A percentile compares a stretch with the other conserved stretches of the same genome.
Evolutionary conservation across 306 rosid species (phyloP).

Genomic region (Sechiopsis laciniata): DNA sequence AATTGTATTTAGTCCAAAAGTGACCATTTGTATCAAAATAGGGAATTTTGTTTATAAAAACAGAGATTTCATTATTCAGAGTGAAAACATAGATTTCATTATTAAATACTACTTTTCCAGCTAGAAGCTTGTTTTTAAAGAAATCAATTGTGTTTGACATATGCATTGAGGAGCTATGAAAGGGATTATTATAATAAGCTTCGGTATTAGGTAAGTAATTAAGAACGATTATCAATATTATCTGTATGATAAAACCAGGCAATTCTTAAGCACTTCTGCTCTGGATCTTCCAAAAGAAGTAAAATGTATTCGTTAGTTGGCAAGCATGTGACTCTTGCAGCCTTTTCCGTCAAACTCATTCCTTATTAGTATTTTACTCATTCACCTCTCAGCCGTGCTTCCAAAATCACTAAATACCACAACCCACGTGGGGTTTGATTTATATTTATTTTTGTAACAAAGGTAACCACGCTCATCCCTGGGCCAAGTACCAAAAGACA

Average conservation of each 20-base stretch:
- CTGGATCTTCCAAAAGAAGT: constrained; percentile 16
- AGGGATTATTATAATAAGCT: not conserved
- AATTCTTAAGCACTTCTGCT: constrained; percentile 13
- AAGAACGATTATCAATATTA: constrained; percentile 8
- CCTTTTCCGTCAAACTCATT: constrained; percentile 38
- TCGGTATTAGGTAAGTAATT: constrained; percentile 15
- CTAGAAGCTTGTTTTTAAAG: constrained; percentile 15
- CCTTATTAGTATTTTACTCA: constrained; percentile 29
- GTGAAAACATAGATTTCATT: constrained; percentile 13
- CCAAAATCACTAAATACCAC: constrained; percentile 8
- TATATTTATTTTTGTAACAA: no score
- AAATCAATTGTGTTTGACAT: constrained; percentile 10
- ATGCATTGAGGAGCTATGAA: not conserved
- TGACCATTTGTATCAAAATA: constrained; percentile 17
- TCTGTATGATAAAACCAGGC: not conserved
- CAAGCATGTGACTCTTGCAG: constrained; percentile 55
- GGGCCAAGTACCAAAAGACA: no score
- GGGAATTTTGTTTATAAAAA: not conserved
- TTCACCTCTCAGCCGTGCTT: constrained; percentile 25
- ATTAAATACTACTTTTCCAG: constrained; percentile 12
- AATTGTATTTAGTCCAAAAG: constrained; percentile 10
- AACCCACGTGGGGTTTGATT: constrained; percentile 5
- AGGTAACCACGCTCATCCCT: no score
- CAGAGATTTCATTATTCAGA: no score
- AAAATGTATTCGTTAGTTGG: constrained; percentile 33